phyloP scores from a whole-genome alignment of 2,329 filamentous ascomycete genomes.

The Clonostachys rosea region DNA sequence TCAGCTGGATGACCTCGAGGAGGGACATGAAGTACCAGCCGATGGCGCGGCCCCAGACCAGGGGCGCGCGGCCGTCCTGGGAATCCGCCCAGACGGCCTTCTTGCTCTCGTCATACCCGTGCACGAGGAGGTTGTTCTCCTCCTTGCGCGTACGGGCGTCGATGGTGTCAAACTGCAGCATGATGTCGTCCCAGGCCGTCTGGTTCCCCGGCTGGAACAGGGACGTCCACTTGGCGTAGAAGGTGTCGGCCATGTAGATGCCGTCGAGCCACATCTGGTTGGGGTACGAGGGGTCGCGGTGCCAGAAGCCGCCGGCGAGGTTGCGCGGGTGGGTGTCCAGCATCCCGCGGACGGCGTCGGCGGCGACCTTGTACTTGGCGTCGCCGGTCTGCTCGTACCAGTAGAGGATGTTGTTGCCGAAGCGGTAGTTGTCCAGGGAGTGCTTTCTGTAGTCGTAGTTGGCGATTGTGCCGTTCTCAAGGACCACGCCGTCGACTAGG shows the following conservation, averaged over 20 bases:
- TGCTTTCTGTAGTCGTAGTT: constrained; percentile 39
- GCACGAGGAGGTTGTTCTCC: constrained; percentile 35
- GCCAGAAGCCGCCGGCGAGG: constrained; percentile 46
- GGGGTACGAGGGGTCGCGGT: constrained; percentile 32
- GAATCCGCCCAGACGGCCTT: constrained; percentile 43
- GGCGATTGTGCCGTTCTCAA: constrained; percentile 36
- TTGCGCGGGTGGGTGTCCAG: constrained; percentile 41
- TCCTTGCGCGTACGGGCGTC: constrained; percentile 30
- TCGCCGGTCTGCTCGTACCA: constrained; percentile 37
- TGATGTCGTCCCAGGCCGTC: constrained; percentile 34
- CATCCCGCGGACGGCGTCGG: constrained; percentile 29
- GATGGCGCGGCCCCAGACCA: constrained; percentile 44
- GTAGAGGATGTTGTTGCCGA: constrained; percentile 44
- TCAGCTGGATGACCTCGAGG: constrained; percentile 39
- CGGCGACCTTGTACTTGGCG: constrained; percentile 40
- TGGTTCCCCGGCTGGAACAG: constrained; percentile 22
- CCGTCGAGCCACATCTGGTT: constrained; percentile 55
- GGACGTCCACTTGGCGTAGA: constrained; percentile 30
- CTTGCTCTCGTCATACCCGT: constrained; percentile 43
- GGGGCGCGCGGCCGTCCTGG: constrained; percentile 37
- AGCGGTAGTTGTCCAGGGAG: constrained; percentile 43
- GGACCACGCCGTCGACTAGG: constrained; percentile 40
- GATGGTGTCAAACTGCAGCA: constrained; percentile 36
- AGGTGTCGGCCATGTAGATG: constrained; percentile 39
- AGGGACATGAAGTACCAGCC: constrained; percentile 48